Percentiles rank a stretch among this genome's conserved stretches.
Evolutionary conservation across 495 filamentous ascomycete species (phyloP).

Genomic region (Aspergillus egyptiacus): DNA sequence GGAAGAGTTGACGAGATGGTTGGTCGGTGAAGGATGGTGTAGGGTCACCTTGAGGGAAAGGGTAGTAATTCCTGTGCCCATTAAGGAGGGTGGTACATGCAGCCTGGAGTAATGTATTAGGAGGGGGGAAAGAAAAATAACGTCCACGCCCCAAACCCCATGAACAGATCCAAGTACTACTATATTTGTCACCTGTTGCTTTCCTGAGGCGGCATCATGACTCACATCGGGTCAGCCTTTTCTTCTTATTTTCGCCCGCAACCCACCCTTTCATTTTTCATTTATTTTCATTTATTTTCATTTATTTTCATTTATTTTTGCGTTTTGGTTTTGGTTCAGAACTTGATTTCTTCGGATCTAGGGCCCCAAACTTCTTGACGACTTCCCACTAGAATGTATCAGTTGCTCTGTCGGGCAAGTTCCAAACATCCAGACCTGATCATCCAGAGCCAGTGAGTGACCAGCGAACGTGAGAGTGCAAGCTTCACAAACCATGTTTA

Average conservation of each 20-base stretch:
- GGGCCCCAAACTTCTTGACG: background rate
- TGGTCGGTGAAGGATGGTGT: constrained; percentile 10
- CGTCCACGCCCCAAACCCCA: constrained; percentile 22
- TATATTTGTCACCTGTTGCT: constrained; percentile 39
- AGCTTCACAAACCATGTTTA: background rate
- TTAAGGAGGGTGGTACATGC: constrained; percentile 24
- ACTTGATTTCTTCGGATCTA: too few relatives aligned
- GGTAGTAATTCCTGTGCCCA: constrained; percentile 4
- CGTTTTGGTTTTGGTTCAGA: too few relatives aligned
- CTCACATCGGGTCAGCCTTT: constrained; percentile 23
- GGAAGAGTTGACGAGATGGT: constrained; percentile 8
- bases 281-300: too few relatives aligned
- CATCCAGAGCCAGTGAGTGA: constrained; percentile 13
- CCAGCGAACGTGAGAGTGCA: constrained; percentile 12
- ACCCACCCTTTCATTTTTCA: background rate
- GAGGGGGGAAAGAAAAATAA: constrained; percentile 18
- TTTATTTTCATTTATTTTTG: too few relatives aligned
- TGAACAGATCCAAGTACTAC: constrained; percentile 25
- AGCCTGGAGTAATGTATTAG: too few relatives aligned
- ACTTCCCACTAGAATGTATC: constrained; percentile 32
- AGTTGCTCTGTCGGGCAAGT: constrained; percentile 28
- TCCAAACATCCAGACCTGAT: constrained; percentile 19
- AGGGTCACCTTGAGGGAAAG: background rate
- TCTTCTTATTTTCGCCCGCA: constrained; percentile 3
- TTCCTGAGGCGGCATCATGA: constrained; percentile 27